These are phyloP conservation scores for Talaromyces sp. DNA, from an alignment of 2,329 filamentous ascomycete species.

Conservation along the genomic window DNA sequence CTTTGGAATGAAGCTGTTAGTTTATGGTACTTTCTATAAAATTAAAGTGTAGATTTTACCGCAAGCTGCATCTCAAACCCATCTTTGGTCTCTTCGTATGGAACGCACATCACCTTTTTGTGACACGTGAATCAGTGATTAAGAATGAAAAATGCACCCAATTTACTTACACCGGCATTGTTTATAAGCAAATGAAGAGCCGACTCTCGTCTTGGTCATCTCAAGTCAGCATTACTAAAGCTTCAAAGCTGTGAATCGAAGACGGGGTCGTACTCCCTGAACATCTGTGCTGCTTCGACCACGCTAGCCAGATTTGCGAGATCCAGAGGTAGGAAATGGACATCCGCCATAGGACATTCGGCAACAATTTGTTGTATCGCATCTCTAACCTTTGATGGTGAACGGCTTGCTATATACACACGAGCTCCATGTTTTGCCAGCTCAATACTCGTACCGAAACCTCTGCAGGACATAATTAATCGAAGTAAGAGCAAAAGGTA, in stretches of 20 bases:
- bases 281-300: not conserved
- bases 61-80: not conserved
- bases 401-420: slow-evolving; percentile 1
- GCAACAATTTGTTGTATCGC: not conserved
- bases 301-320: not conserved
- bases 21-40: not conserved
- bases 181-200: not conserved
- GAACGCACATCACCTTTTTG: not conserved
- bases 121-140: not conserved
- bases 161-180: not conserved
- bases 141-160: not conserved
- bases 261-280: not conserved
- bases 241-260: not conserved
- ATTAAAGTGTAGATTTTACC: not conserved
- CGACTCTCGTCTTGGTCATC: not conserved
- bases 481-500: not conserved
- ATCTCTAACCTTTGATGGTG: not conserved
- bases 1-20: not conserved
- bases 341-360: not conserved
- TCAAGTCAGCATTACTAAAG: not conserved
- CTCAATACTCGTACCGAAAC: not conserved
- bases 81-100: not conserved
- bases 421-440: not conserved
- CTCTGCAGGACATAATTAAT: not conserved
- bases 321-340: not conserved